Evolutionary conservation across 108 stramenopile species (phyloP), one percentile per base, ranked within the genome.

Genomic region (Cylindrotheca fusiformis): DNA sequence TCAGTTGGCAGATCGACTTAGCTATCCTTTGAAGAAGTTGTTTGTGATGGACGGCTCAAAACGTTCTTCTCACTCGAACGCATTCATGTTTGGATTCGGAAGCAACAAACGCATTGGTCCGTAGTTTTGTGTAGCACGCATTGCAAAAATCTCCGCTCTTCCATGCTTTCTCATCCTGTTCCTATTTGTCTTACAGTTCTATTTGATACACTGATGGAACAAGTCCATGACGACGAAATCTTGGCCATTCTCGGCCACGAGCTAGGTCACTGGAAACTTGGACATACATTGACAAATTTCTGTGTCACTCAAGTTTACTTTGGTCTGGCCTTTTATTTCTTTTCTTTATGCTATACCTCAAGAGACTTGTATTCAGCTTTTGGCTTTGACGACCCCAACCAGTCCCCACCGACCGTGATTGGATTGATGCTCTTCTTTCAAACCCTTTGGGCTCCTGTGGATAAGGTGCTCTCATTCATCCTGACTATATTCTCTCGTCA

Each of bases 1-100:
- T 58, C 81, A 76, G 19, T 66, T 99, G 55, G 99, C 99, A 0
- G 81, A 71, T 5, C 52, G 61, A 18, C 88, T 98, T 58, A 66
- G 86, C 26, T 99, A 96, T 60, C 97, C 99, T n/a, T 77, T 98
- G 59, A 97, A 95, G 12, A 96, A 98, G 65, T 75, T 99, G 32
- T 98, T 93, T 72, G 90, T 93, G 19, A 97, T 98, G 81, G 99
- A 99, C 71, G 99, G 99, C 48, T 94, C 91, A 30, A 93, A 93
- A 77, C 87, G 99, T 22, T 93, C 90, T 4, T 80, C 87, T 59
- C 99, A 99, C 85, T 92, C 90, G 65, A 99, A 99, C 79, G 99
- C 99, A 6, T 99, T 97, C 79, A 96, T 99, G 89, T 98, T 95
- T 84, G 98, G 98, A 20, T 96, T 97, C 67, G 88, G 93, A 60